These are phyloP conservation scores for Secale cereale DNA, from an alignment of 176 grass and related monocot genomes.

Conservation along the genomic window DNA sequence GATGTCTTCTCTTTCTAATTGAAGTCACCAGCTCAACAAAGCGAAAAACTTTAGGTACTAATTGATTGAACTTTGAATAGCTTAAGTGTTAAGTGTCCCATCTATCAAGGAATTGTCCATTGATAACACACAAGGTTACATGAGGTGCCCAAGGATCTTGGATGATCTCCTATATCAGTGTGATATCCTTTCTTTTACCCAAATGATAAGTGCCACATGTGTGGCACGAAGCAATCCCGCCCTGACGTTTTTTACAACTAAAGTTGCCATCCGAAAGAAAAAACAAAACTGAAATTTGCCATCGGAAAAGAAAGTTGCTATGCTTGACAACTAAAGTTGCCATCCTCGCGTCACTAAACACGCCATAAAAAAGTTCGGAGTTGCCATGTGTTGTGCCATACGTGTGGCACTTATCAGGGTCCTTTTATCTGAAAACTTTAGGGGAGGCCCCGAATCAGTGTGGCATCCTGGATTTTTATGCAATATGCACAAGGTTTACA, in stretches of 20 bases:
- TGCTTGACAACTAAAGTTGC: too few species aligned
- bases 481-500: background rate
- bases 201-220: too few species aligned
- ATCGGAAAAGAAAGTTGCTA: too few species aligned
- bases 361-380: too few species aligned
- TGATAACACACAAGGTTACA: background rate
- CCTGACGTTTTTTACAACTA: too few species aligned
- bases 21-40: background rate
- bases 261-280: too few species aligned
- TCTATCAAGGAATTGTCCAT: background rate
- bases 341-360: too few species aligned
- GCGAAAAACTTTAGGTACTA: background rate
- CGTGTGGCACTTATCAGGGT: too few species aligned
- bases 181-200: background rate
- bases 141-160: background rate
- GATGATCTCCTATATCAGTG: background rate
- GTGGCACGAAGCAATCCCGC: too few species aligned
- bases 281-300: too few species aligned
- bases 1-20: constrained; percentile 4
- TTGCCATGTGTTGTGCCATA: too few species aligned
- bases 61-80: constrained; percentile 20
- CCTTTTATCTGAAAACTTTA: background rate
- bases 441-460: background rate
- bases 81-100: background rate
- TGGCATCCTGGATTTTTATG: background rate